Evolutionary conservation across 2,329 filamentous ascomycete genomes (phyloP).

Genomic region (Trichoderma endophyticum): DNA sequence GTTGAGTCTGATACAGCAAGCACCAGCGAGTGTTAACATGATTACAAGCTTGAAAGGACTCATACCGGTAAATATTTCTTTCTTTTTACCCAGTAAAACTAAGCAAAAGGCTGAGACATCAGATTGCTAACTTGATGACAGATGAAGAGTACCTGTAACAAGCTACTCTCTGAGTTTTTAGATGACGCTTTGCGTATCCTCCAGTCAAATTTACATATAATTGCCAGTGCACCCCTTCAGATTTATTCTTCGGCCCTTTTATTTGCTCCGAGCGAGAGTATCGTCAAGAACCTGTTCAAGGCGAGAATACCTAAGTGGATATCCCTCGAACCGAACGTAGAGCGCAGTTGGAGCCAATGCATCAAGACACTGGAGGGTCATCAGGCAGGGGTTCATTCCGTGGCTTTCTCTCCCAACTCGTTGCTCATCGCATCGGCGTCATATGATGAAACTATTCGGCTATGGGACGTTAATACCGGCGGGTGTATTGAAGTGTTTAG

Average conservation of each 20-base stretch:
- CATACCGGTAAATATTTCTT: neutral
- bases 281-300: neutral
- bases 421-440: neutral
- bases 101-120: too few relatives aligned
- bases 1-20: conserved; percentile 32
- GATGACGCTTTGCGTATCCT: neutral
- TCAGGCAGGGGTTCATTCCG: neutral
- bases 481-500: too few relatives aligned
- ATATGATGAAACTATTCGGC: neutral
- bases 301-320: neutral
- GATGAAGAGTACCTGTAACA: neutral
- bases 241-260: neutral
- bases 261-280: neutral
- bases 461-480: neutral
- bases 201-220: neutral
- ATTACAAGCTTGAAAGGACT: neutral
- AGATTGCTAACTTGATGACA: neutral
- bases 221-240: neutral
- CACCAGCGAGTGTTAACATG: conserved; percentile 5
- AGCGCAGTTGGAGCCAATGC: neutral
- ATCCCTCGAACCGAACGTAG: neutral
- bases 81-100: too few relatives aligned
- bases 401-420: conserved; percentile 8
- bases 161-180: neutral
- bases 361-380: neutral